These are phyloP conservation scores for Salvia sclarea DNA, from an alignment of 305 asterid genomes.

Conservation along the genomic window DNA sequence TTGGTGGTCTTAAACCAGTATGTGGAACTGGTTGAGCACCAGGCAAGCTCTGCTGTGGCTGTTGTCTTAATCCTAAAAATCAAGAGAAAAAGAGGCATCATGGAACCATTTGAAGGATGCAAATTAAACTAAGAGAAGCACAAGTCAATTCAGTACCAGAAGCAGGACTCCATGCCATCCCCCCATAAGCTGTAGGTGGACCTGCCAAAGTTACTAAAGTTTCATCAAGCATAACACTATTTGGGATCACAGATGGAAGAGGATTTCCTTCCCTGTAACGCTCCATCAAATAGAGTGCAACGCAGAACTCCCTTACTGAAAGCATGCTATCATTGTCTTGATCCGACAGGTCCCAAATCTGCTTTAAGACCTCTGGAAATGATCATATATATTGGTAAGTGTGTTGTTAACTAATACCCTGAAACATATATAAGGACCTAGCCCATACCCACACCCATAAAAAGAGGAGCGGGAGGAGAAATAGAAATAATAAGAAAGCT, in stretches of 20 bases:
- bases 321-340: slow-evolving; percentile 96
- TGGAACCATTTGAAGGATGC: slow-evolving; percentile 12
- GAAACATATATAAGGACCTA: slow-evolving; percentile 3
- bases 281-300: slow-evolving; percentile 90
- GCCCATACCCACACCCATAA: background rate
- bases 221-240: slow-evolving; percentile 81
- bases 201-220: slow-evolving; percentile 71
- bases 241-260: slow-evolving; percentile 75
- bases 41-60: slow-evolving; percentile 64
- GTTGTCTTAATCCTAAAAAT: slow-evolving; percentile 64
- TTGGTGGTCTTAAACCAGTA: slow-evolving; percentile 68
- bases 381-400: slow-evolving; percentile 31
- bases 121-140: slow-evolving; percentile 27
- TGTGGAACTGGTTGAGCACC: slow-evolving; percentile 54
- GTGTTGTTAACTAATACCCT: slow-evolving; percentile 28
- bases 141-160: slow-evolving; percentile 52
- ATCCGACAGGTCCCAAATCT: slow-evolving; percentile 96
- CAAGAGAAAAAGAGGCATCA: slow-evolving; percentile 26
- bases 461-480: background rate
- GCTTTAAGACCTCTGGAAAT: slow-evolving; percentile 88
- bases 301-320: slow-evolving; percentile 84
- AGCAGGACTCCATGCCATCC: slow-evolving; percentile 57
- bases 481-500: background rate
- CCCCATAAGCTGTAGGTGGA: slow-evolving; percentile 73
- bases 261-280: slow-evolving; percentile 80